Percentiles rank a stretch among this genome's conserved stretches.
Conservation (phyloP, 2,329 filamentous ascomycete genomes). For the Pestalotiopsis fici region DNA sequence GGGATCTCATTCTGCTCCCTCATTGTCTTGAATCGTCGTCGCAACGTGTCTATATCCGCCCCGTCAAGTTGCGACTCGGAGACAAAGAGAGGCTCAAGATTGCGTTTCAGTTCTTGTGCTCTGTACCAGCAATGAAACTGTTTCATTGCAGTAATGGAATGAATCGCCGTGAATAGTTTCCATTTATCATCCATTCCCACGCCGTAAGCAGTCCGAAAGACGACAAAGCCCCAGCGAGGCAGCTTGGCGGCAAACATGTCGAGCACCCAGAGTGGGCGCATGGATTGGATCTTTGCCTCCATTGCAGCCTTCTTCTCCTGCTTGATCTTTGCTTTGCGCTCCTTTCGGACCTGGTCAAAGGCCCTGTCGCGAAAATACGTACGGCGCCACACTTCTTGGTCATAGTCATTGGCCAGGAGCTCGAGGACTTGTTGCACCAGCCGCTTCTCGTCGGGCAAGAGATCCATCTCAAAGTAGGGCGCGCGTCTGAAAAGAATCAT, state of each 20-base stretch:
- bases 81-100: background rate
- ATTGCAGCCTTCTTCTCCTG: background rate
- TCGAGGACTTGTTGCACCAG: background rate
- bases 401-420: background rate
- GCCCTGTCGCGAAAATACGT: background rate
- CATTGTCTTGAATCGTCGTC: background rate
- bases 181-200: background rate
- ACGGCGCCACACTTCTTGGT: background rate
- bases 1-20: background rate
- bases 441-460: background rate
- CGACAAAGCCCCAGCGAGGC: background rate
- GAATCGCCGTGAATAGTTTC: background rate
- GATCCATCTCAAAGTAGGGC: background rate
- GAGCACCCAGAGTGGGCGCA: background rate
- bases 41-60: background rate
- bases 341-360: background rate
- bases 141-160: background rate
- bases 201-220: background rate
- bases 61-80: background rate
- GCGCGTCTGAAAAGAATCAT: background rate
- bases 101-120: background rate
- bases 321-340: background rate
- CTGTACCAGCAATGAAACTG: too few species aligned
- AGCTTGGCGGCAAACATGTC: background rate
- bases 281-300: too few species aligned